Base-by-base conservation (phyloP, 768 basidiomycete species). In the Naganishia kalamii region DNA sequence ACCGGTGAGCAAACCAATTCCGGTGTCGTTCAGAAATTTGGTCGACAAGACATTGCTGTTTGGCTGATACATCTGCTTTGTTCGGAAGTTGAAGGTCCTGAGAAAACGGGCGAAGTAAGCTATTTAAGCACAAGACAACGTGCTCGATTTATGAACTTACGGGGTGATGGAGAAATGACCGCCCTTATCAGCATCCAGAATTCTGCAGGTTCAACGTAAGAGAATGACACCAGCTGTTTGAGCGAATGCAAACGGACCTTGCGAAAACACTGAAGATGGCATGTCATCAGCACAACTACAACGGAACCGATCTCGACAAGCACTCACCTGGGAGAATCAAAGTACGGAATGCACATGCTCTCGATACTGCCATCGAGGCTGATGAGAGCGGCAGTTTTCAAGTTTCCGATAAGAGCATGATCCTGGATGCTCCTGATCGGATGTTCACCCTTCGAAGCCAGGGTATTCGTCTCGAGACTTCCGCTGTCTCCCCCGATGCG, bases 261-360 rank as follows among this genome's bases (percentile, higher is more conserved):
- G 41, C 50, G 41, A 47, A 59, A 17, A 48, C 48, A 44, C 48
- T 60, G 50, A 57, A 35, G 33, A n/a, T 19, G 29, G 19, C 30
- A 4, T 19, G 3, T n/a, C 19, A 37, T 15, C 23, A 23, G 54
- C 23, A 23, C 54, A 57, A 35, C 35, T 33, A 25, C 5, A 3
- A 41, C 13, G 21, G 12, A n/a, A 3, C 30, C 54, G 37, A 13
- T 25, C 21, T 1, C 29, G 4, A 40, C 19, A 12, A 44, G 29
- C 33, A 17, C 67, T 17, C 37, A 81, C 83, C 92, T 85, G 7
- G 92, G 92, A 1, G 90, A 92, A 77, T 96, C 92, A 75, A 96
- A 94, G 80, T 92, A 83, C 0, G 92, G 92, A 29, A 93, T 84
- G 71, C 92, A 96, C 77, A 92, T 92, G 68, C 88, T 89, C 77